Percentiles rank a stretch among this genome's conserved stretches.
phyloP scores from a whole-genome alignment of 1,284 basidiomycete species.

The Austroboletus niveus region DNA sequence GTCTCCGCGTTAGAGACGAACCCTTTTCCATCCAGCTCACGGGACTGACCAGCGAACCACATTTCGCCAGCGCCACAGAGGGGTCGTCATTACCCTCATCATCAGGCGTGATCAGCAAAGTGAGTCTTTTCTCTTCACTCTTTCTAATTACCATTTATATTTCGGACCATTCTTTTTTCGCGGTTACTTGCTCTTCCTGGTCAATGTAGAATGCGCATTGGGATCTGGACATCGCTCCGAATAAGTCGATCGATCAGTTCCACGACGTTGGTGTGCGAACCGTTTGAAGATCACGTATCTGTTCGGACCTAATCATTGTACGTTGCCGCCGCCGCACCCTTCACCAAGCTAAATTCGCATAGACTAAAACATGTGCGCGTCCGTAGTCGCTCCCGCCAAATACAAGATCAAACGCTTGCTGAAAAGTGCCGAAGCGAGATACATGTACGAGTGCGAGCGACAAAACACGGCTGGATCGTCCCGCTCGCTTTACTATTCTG shows the following conservation, averaged over 20 bases:
- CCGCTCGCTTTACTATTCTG: not conserved
- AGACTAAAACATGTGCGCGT: too few species aligned
- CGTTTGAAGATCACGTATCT: not conserved
- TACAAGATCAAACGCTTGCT: not conserved
- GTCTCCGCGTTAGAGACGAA: not conserved
- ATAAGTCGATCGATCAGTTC: conserved; percentile 7
- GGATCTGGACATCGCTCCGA: conserved; percentile 14
- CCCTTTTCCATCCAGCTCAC: conserved; percentile 14
- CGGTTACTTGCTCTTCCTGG: not conserved
- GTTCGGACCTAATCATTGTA: not conserved
- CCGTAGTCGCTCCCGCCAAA: not conserved
- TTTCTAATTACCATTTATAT: not conserved
- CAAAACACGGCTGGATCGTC: not conserved
- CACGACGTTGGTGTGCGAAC: not conserved
- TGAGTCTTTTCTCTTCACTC: not conserved
- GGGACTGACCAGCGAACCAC: conserved; percentile 6
- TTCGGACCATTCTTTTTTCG: not conserved
- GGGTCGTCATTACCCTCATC: not conserved
- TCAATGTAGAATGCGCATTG: not conserved
- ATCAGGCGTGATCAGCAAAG: conserved; percentile 1
- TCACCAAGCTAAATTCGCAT: not conserved
- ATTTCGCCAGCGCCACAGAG: conserved; percentile 5
- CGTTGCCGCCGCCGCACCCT: too few species aligned
- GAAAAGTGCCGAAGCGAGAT: too few species aligned
- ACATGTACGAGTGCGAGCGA: not conserved